Conservation (phyloP, 176 grass and related monocot species). For the Lolium multiflorum region DNA sequence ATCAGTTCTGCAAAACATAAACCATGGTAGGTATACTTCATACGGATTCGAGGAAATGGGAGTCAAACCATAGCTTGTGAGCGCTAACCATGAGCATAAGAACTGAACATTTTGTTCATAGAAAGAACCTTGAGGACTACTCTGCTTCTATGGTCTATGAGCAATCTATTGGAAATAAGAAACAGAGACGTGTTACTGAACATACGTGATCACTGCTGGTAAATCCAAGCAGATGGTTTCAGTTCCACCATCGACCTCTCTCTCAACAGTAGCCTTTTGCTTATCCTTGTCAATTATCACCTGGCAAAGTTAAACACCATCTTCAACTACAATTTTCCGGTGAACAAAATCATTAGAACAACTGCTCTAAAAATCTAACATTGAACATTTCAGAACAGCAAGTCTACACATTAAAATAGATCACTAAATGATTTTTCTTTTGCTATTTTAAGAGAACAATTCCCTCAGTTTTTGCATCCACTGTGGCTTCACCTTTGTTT, state of each 20-base stretch:
- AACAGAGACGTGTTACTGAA: background rate
- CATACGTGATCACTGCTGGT: constrained; percentile 95
- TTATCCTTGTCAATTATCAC: constrained; percentile 84
- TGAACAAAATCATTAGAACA: background rate
- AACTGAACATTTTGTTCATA: background rate
- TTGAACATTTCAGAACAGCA: background rate
- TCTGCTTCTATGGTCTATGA: background rate
- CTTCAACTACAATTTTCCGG: background rate
- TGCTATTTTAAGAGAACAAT: background rate
- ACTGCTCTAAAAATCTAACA: background rate
- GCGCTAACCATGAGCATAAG: background rate
- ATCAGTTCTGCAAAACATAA: constrained; percentile 64
- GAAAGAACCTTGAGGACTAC: background rate
- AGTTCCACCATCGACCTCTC: constrained; percentile 83
- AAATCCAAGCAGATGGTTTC: constrained; percentile 84
- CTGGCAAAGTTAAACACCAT: constrained; percentile 43
- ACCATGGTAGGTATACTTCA: background rate
- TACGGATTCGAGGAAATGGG: background rate
- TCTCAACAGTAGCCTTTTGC: constrained; percentile 69
- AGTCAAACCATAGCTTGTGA: background rate
- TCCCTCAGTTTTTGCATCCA: background rate
- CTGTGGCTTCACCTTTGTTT: background rate
- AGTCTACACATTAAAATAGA: background rate
- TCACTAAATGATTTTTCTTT: background rate
- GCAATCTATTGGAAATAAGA: background rate